These are phyloP conservation scores for Venturia aucupariae DNA, from an alignment of 2,329 filamentous ascomycete species.

Conservation along the genomic window DNA sequence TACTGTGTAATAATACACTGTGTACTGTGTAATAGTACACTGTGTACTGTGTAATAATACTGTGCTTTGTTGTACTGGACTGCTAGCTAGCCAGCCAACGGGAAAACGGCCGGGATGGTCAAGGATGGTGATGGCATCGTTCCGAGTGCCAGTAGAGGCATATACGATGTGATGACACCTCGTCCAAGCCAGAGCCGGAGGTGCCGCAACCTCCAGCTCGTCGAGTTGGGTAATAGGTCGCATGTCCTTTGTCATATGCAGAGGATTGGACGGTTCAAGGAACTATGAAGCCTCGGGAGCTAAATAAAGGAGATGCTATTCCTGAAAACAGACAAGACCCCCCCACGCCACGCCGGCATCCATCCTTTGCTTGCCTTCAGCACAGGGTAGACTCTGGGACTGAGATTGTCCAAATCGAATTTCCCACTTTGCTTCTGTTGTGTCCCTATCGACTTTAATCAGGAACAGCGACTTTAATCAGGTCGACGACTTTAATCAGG, in stretches of 20 bases:
- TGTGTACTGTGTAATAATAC: too few relatives aligned
- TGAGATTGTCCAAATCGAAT: neutral
- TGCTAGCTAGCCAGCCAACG: neutral
- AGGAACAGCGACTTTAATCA: too few relatives aligned
- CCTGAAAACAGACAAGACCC: neutral
- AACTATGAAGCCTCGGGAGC: neutral
- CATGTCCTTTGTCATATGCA: neutral
- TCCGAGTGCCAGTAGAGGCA: neutral
- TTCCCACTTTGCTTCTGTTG: neutral
- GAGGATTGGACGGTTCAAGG: neutral
- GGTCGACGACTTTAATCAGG: neutral
- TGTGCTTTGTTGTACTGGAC: too few relatives aligned
- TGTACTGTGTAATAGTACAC: too few relatives aligned
- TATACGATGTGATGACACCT: neutral
- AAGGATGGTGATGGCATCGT: neutral
- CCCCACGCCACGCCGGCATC: conserved; percentile 1
- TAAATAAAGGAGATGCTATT: conserved; percentile 3
- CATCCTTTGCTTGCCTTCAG: neutral
- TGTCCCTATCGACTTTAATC: neutral
- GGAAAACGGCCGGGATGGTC: conserved; percentile 1
- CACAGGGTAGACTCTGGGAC: neutral
- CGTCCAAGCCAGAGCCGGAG: neutral
- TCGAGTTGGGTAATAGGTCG: neutral
- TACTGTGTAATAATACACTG: too few relatives aligned
- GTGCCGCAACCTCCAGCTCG: neutral